Base-by-base conservation (phyloP, 345 rosid species). In the Camelina hispida region DNA sequence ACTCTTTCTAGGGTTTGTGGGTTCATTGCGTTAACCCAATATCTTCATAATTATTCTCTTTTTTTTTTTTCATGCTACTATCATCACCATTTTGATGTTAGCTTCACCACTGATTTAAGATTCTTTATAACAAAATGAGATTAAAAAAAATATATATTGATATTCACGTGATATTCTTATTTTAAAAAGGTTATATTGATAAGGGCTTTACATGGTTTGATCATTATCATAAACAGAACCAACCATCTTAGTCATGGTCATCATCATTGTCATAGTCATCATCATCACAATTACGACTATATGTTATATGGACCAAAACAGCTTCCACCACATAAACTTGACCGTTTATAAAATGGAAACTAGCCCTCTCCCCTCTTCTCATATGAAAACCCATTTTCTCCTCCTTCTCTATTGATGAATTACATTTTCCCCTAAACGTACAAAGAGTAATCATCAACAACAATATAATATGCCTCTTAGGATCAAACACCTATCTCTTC, bases 401-500 rank as follows among this genome's bases (percentile, higher is more conserved):
- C 18, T 16, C 11, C 51, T 11, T 58, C 64, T 20, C 73, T 38
- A 25, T 28, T 32, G 32, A 43, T 8, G 61, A 50, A 5, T 22
- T 40, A 38, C 50, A n/a, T 20, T 46, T 37, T 44, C 7, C 8
- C 42, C 1, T 16, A 60, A 50, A 12, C 37, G 1, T 28, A 37
- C 17, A 61, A 38, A 42, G 59, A 52, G 47, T 69, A 30, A 32
- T 54, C 1, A 34, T 16, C 48, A 63, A 64, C 22, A 72, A 17
- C 14, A 51, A 38, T 48, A 20, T 3, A 66, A 52, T 22, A 79
- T 90, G 96, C 84, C 85, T 78, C 61, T 47, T 22, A 68, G 80
- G 71, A 70, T 81, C 83, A 83, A 83, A 18, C 10, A 85, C 47
- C 53, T 75, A 60, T 71, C 87, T 82, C 66, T 89, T 14, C 4